Evolutionary conservation across 257 asterid genomes (phyloP), one percentile per base, ranked within the genome.

Genomic region (Henckelia pumila): DNA sequence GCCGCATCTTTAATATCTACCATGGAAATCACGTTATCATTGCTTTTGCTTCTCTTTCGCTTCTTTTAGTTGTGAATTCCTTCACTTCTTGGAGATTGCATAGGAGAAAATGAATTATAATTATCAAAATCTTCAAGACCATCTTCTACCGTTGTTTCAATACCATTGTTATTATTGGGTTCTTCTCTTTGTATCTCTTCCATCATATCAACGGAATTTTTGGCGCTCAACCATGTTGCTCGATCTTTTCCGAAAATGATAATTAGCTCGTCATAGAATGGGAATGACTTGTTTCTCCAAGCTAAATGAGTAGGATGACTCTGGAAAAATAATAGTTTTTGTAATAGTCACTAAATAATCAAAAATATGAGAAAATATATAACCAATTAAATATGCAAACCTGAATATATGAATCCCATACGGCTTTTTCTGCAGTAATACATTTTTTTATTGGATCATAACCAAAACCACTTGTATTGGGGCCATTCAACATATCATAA

Each of bases 361-460:
- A 26, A 62, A 6, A 6, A 62, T 62, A 32, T 19, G n/a, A n/a
- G n/a, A n/a, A n/a, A n/a, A n/a, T n/a, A n/a, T n/a, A n/a, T n/a
- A n/a, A n/a, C n/a, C n/a, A 29, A 30, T 2, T 30, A 24, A 56
- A 67, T 13, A 44, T 1, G 53, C 32, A n/a, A 53, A 68, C 60
- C 60, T 44, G 22, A 17, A 63, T 23, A 63, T 62, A 71, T 59
- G 60, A 19, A n/a, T 69, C 73, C 22, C 73, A 70, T 14, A 61
- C 63, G 1, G 19, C 25, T 5, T 70, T 70, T 47, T 70, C 68
- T 8, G 61, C 21, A 0, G 56, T 61, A 26, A 70, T 5, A 19
- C 68, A 56, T 25, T 64, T 72, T 16, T 5, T 32, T 1, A 22
- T 33, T 56, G 53, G 40, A 35, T 67, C 30, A 33, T 33, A 3